A percentile compares a stretch with the other conserved stretches of the same genome.
These are phyloP conservation scores for Solanum ossicruentum DNA, from an alignment of 257 asterid species.

Conservation along the genomic window DNA sequence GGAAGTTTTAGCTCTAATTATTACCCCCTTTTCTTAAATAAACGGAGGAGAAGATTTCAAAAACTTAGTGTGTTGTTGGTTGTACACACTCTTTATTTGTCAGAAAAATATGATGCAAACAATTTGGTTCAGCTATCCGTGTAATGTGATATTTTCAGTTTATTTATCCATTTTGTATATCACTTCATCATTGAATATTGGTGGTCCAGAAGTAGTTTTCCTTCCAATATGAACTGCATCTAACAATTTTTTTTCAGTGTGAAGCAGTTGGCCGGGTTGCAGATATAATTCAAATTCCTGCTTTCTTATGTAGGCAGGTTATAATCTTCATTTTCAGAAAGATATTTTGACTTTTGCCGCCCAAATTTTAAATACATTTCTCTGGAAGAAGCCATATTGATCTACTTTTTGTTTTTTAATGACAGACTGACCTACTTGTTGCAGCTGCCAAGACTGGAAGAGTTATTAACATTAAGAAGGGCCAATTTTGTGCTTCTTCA, in stretches of 20 bases:
- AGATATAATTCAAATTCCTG: conserved; percentile 96
- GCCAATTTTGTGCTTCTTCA: conserved; percentile 92
- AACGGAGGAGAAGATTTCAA: neutral
- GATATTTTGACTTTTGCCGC: neutral
- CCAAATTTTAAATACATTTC: neutral
- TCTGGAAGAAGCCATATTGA: neutral
- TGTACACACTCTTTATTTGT: neutral
- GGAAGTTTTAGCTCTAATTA: neutral
- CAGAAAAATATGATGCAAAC: neutral
- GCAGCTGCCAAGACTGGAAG: conserved; percentile 91
- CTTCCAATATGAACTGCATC: neutral
- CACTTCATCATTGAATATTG: neutral
- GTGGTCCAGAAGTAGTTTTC: neutral
- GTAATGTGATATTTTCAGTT: neutral
- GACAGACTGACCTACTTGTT: conserved; percentile 85
- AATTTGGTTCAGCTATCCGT: neutral
- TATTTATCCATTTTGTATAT: neutral
- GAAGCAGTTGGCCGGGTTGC: conserved; percentile 97
- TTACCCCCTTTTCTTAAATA: neutral
- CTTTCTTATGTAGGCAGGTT: conserved; percentile 96
- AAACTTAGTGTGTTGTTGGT: neutral
- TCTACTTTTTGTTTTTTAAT: conserved; percentile 5
- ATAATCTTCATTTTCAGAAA: neutral
- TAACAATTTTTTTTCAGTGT: conserved; percentile 40
- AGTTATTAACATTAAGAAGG: conserved; percentile 84